Percentiles rank a stretch among this genome's conserved stretches.
phyloP scores from a whole-genome alignment of 2,329 filamentous ascomycete species.

The Myriangium duriaei region DNA sequence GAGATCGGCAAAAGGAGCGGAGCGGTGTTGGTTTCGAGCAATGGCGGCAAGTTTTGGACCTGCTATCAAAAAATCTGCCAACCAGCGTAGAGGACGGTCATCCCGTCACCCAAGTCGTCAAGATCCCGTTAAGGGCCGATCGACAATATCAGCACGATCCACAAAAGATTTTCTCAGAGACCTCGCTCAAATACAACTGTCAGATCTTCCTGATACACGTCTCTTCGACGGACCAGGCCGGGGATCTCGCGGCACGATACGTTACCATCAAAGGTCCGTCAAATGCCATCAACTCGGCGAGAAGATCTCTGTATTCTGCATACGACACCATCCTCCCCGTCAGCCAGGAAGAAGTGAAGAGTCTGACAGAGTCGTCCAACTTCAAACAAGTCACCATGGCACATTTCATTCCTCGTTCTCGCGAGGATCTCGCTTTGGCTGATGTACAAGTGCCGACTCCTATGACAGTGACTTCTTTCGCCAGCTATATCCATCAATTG shows the following conservation, averaged over 20 bases:
- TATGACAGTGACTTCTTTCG: slow-evolving; percentile 9
- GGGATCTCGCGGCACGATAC: background rate
- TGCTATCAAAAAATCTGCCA: background rate
- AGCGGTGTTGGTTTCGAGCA: background rate
- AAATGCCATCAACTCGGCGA: background rate
- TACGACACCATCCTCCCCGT: background rate
- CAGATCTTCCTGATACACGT: background rate
- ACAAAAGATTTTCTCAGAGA: background rate
- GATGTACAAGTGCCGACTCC: background rate
- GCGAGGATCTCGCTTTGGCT: background rate
- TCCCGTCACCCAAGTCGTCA: background rate
- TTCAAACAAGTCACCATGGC: background rate
- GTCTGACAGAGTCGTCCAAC: background rate
- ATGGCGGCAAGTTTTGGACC: background rate
- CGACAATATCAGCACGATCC: background rate
- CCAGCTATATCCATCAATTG: slow-evolving; percentile 9
- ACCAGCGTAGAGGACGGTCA: background rate
- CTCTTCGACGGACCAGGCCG: background rate
- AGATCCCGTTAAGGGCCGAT: background rate
- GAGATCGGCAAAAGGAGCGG: background rate
- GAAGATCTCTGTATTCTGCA: background rate
- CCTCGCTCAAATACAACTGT: background rate
- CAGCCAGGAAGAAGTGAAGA: background rate
- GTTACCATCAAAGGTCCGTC: background rate
- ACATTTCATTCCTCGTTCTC: background rate